A percentile compares a stretch with the other conserved stretches of the same genome.
Evolutionary conservation across 1,139 yeast genomes (phyloP).

Genomic region (Saccharomyces hybrid): DNA sequence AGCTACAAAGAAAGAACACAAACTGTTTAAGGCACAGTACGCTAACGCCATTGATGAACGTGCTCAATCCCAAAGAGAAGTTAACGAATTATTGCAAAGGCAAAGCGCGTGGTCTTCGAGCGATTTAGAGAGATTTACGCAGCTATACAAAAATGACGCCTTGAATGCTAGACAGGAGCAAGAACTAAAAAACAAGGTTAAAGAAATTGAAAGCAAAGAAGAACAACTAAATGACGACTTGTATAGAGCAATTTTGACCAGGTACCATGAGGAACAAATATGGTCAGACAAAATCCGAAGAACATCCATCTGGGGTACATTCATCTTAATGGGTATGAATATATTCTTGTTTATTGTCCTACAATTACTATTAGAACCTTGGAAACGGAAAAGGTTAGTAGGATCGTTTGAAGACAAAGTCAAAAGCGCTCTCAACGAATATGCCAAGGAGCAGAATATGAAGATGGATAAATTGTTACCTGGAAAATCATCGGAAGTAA

Average conservation of each 20-base stretch:
- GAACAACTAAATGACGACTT: conserved; percentile 65
- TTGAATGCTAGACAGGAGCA: conserved; percentile 57
- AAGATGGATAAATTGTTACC: conserved; percentile 5
- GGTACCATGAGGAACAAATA: conserved; percentile 95
- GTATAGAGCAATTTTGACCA: conserved; percentile 68
- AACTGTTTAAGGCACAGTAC: conserved; percentile 45
- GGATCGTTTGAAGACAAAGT: conserved; percentile 79
- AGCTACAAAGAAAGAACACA: conserved; percentile 43
- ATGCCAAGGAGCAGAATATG: conserved; percentile 26
- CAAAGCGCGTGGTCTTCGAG: conserved; percentile 71
- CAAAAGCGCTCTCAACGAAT: conserved; percentile 42
- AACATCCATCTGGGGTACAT: conserved; percentile 96
- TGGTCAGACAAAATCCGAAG: conserved; percentile 96
- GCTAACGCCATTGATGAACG: conserved; percentile 57
- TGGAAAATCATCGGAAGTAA: neutral
- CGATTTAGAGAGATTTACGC: conserved; percentile 81
- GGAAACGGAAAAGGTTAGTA: conserved; percentile 78
- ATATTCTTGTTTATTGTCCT: conserved; percentile 68
- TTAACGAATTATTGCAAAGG: conserved; percentile 80
- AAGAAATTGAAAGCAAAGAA: conserved; percentile 51
- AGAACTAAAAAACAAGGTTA: conserved; percentile 43
- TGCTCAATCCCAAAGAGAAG: conserved; percentile 69
- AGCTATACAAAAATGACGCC: conserved; percentile 74
- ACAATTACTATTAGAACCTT: conserved; percentile 86
- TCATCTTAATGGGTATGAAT: conserved; percentile 83